Evolutionary conservation across 1,284 basidiomycete genomes (phyloP), one percentile per base, ranked within the genome.

Genomic region (Fomitiporia mediterranea): DNA sequence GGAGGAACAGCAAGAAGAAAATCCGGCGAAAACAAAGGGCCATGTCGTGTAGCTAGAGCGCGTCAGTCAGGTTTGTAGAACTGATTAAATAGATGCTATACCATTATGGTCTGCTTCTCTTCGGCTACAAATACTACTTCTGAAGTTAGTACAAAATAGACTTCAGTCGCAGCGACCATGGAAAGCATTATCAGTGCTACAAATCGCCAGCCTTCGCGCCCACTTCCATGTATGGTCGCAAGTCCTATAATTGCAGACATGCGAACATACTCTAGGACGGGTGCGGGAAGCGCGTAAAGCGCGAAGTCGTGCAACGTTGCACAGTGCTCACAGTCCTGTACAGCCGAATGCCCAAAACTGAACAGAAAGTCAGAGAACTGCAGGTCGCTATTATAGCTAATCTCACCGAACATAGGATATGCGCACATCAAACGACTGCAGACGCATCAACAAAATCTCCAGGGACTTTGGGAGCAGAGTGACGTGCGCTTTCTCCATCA

Each of bases 321-420:
- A 67, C 86, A 89, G 65, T 83, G 79, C 17, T 74, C 72, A 67
- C 86, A 89, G 9, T 75, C 76, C 50, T 81, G 73, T 9, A 89
- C 66, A 2, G 77, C 76, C 23, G 74, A 68, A 65, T 89, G 87
- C 19, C 87, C 87, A 57, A 86, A 85, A 59, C 86, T 84, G 60
- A n/a, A 50, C n/a, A 17, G 25, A 2, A 42, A 13, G 27, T 53
- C 35, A 53, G 39, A 19, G 2, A 21, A n/a, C 21, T 11, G 21
- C 28, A 25, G 21, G 28, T 17, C 4, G 46, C 32, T 17, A 27
- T 47, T 39, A 17, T n/a, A 25, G n/a, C 38, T 3, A 9, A 8
- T 64, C 76, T 35, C 51, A 84, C 84, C 82, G 75, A 64, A 82
- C 73, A 64, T 86, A 89, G 39, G 78, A 66, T 0, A 73, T 71